phyloP scores from a whole-genome alignment of 2,329 filamentous ascomycete species.

The Exophiala phaeomuriformis region DNA sequence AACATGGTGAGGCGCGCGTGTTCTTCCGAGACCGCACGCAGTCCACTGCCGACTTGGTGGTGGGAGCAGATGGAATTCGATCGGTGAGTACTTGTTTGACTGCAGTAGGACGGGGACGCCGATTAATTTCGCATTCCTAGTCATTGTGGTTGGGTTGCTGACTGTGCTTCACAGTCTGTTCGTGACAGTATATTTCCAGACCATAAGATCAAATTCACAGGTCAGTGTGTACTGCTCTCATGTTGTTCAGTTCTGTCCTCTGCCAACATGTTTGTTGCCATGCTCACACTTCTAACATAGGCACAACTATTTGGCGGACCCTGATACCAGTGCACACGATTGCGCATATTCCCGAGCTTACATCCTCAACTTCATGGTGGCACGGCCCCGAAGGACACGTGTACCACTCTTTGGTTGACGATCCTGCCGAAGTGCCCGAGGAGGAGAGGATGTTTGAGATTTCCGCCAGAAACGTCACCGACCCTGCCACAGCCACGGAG shows the following conservation, averaged over 20 bases:
- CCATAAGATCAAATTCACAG: slow-evolving; percentile 42
- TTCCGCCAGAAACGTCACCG: slow-evolving; percentile 33
- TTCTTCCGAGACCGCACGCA: slow-evolving; percentile 43
- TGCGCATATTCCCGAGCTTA: slow-evolving; percentile 31
- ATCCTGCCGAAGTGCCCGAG: slow-evolving; percentile 18
- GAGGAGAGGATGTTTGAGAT: slow-evolving; percentile 36
- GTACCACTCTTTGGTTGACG: slow-evolving; percentile 38
- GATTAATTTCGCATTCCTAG: too few relatives aligned
- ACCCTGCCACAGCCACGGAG: slow-evolving; percentile 22
- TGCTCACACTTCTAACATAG: too few relatives aligned
- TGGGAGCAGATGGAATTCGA: slow-evolving; percentile 31
- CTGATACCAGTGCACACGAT: slow-evolving; percentile 36
- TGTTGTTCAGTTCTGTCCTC: too few relatives aligned
- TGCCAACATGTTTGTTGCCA: too few relatives aligned
- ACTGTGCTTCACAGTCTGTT: slow-evolving; percentile 32
- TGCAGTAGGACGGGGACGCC: neutral
- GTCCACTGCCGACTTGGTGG: slow-evolving; percentile 26
- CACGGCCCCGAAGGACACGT: slow-evolving; percentile 39
- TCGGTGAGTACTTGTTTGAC: slow-evolving; percentile 16
- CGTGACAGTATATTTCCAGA: slow-evolving; percentile 38
- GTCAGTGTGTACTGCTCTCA: slow-evolving; percentile 14
- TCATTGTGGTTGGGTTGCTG: neutral
- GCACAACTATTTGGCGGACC: slow-evolving; percentile 44
- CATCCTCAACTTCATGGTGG: slow-evolving; percentile 38
- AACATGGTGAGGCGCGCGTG: slow-evolving; percentile 35